Evolutionary conservation across 1,284 basidiomycete genomes (phyloP).

Genomic region (Ustilago trichophora): DNA sequence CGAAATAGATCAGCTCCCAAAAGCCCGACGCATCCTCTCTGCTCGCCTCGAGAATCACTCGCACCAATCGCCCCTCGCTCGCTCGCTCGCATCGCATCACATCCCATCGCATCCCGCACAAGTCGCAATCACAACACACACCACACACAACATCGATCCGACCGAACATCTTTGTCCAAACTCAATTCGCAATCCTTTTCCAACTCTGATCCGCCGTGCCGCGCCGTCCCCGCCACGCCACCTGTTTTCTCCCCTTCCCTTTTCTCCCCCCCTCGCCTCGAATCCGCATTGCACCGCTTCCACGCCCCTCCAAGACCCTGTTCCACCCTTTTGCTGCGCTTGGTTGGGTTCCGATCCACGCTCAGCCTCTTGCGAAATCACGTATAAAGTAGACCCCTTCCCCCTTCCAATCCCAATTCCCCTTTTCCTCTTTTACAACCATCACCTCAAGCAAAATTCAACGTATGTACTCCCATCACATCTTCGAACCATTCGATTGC

Average conservation of each 20-base stretch:
- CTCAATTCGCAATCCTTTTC: conserved; percentile 9
- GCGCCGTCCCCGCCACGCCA: conserved; percentile 5
- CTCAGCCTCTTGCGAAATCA: conserved; percentile 13
- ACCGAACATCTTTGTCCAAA: conserved; percentile 12
- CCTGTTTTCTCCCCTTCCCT: background rate
- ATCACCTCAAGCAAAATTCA: conserved; percentile 30
- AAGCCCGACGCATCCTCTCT: background rate
- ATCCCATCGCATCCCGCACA: too few species aligned
- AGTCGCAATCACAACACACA: conserved; percentile 17
- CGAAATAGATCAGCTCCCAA: conserved; percentile 17
- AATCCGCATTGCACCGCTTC: background rate
- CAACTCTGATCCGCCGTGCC: conserved; percentile 2
- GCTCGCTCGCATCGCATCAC: conserved; percentile 4
- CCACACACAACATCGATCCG: conserved; percentile 40
- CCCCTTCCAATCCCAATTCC: background rate
- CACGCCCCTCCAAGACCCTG: conserved; percentile 3
- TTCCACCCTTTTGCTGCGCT: conserved; percentile 5
- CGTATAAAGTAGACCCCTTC: conserved; percentile 36
- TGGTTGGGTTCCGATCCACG: background rate
- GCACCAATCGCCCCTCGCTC: background rate
- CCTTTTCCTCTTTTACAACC: conserved; percentile 39
- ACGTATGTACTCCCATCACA: conserved; percentile 35
- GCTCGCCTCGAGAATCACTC: too few species aligned
- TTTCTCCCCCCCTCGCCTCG: conserved; percentile 3
- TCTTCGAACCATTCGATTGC: background rate